Evolutionary conservation across 192 early-diverging fungal genomes (phyloP).

Genomic region (Coemansia sp.): DNA sequence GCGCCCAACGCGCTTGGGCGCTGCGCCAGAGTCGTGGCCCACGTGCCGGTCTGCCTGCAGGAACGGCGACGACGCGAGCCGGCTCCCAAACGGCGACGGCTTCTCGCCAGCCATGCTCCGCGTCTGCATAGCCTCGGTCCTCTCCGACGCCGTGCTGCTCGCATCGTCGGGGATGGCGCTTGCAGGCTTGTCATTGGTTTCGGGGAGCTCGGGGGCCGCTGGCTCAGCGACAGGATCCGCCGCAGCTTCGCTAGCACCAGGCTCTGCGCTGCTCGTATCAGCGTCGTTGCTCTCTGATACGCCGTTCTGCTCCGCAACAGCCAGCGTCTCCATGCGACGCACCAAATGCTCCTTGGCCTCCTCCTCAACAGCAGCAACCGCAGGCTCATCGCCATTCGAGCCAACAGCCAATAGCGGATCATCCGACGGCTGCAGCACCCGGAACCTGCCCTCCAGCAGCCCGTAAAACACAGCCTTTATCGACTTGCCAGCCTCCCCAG

Average conservation of each 20-base stretch:
- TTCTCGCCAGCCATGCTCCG: conserved; percentile 23
- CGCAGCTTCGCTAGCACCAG: no score
- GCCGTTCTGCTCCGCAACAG: conserved; percentile 6
- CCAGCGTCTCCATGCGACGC: conserved; percentile 15
- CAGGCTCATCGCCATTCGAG: not conserved
- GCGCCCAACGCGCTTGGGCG: conserved; percentile 29
- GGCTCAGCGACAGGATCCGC: no score
- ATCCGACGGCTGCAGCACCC: conserved; percentile 18
- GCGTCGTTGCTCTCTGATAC: no score
- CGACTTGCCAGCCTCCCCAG: conserved; percentile 14
- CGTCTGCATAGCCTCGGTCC: conserved; percentile 13
- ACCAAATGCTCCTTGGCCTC: not conserved
- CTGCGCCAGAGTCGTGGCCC: conserved; percentile 5
- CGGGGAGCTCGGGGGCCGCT: no score
- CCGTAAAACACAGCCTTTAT: conserved; percentile 40
- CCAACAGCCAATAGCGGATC: conserved; percentile 23
- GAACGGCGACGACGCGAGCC: conserved; percentile 48
- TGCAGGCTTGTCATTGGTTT: no score
- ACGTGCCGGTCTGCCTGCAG: conserved; percentile 42
- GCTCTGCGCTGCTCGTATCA: not conserved
- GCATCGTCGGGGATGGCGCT: not conserved
- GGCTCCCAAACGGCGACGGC: conserved; percentile 21
- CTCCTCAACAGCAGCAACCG: not conserved
- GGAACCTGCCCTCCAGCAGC: conserved; percentile 27
- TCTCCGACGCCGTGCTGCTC: conserved; percentile 4